Percentiles rank a stretch among this genome's conserved stretches.
phyloP scores from a whole-genome alignment of 140 eudicot species.

The Ambrosia hybrid region DNA sequence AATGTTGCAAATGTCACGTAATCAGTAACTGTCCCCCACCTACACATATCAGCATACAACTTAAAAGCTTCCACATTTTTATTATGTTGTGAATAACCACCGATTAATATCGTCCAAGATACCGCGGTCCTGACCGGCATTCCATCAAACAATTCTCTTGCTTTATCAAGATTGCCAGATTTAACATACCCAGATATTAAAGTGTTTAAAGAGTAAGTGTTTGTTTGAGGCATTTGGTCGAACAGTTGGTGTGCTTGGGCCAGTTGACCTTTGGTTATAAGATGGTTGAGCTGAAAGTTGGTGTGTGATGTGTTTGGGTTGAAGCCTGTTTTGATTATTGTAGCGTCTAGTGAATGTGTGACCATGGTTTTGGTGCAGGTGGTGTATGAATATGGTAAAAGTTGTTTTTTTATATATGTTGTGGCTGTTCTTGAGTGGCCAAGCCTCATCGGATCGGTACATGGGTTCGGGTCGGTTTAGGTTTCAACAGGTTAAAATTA shows the following conservation, averaged over 20 bases:
- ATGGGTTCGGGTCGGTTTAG: too few species aligned
- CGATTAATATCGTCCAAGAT: slow-evolving; percentile 86
- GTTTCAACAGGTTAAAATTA: too few species aligned
- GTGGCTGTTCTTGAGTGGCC: too few species aligned
- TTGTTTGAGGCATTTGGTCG: slow-evolving; percentile 64
- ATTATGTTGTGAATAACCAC: slow-evolving; percentile 59
- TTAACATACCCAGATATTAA: slow-evolving; percentile 67
- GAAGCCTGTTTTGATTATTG: slow-evolving; percentile 71
- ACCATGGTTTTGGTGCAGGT: slow-evolving; percentile 14
- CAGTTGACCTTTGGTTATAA: slow-evolving; percentile 34
- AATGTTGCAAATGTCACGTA: slow-evolving; percentile 63
- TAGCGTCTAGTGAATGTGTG: slow-evolving; percentile 46
- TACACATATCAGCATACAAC: slow-evolving; percentile 62
- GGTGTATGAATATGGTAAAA: background rate
- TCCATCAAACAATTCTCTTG: slow-evolving; percentile 54
- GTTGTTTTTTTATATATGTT: background rate
- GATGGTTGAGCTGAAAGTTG: slow-evolving; percentile 50
- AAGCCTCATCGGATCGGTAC: too few species aligned
- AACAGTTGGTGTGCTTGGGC: slow-evolving; percentile 65
- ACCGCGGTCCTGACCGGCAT: slow-evolving; percentile 49
- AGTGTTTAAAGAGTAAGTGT: slow-evolving; percentile 50
- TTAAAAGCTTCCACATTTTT: slow-evolving; percentile 51
- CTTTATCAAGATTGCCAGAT: slow-evolving; percentile 48
- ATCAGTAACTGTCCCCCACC: slow-evolving; percentile 61
- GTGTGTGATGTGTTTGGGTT: slow-evolving; percentile 51